Conservation (phyloP, 2,329 filamentous ascomycete genomes). For the Nothophoma quercina region DNA sequence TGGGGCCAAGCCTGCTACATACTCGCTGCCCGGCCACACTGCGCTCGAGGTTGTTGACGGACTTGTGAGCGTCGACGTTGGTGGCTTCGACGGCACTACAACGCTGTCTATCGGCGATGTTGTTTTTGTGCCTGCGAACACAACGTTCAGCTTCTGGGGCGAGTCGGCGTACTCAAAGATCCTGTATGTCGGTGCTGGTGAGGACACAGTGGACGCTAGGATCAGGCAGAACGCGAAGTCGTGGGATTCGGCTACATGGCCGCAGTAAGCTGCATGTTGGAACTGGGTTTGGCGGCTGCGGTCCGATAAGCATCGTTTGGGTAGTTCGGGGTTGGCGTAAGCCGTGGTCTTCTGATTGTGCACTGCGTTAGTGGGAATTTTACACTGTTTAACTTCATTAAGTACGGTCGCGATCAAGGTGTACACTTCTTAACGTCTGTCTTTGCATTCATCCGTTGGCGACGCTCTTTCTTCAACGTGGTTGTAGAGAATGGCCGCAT, state of each 20-base stretch:
- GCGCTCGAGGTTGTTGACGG: constrained; percentile 53
- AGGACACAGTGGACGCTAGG: constrained; percentile 26
- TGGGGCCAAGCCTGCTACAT: constrained; percentile 28
- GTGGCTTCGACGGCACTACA: constrained; percentile 35
- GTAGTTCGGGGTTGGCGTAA: not conserved
- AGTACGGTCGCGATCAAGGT: not conserved
- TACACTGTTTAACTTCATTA: not conserved
- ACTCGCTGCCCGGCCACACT: constrained; percentile 40
- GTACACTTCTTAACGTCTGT: not conserved
- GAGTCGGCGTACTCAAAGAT: constrained; percentile 31
- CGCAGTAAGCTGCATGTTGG: constrained; percentile 8
- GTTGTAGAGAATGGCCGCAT: not conserved
- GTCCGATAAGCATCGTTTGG: too few relatives aligned
- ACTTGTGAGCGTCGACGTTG: constrained; percentile 44
- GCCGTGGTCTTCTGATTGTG: not conserved
- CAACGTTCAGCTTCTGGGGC: constrained; percentile 45
- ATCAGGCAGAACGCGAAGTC: constrained; percentile 19
- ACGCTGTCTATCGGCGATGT: constrained; percentile 49
- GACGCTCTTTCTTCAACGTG: not conserved
- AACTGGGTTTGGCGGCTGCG: too few relatives aligned
- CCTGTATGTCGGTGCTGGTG: constrained; percentile 32
- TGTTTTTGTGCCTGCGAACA: constrained; percentile 49
- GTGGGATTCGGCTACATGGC: constrained; percentile 28
- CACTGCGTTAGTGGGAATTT: not conserved
- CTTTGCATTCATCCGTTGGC: not conserved